These are phyloP conservation scores for Peterozyma xylosa DNA, from an alignment of 805 yeast genomes.

Conservation along the genomic window DNA sequence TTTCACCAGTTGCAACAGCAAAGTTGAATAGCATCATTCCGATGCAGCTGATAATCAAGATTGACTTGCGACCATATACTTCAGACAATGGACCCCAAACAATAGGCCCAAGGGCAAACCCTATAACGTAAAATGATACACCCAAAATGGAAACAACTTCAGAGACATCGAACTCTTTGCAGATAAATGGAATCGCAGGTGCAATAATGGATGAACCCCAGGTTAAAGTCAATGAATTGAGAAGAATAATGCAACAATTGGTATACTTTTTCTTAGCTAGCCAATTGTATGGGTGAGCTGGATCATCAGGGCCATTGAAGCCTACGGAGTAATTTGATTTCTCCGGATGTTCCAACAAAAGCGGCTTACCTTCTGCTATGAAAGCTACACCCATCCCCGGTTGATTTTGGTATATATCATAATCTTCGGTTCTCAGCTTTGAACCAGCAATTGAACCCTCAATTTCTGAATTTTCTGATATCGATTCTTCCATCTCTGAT, in stretches of 20 bases:
- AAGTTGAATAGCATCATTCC: conserved; percentile 55
- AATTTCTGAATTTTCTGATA: too few relatives aligned
- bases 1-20: conserved; percentile 73
- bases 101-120: conserved; percentile 90
- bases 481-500: too few relatives aligned
- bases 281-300: conserved; percentile 79
- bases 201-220: conserved; percentile 86
- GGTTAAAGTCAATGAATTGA: conserved; percentile 41
- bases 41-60: conserved; percentile 48
- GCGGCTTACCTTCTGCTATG: not conserved
- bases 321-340: conserved; percentile 46
- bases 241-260: conserved; percentile 38
- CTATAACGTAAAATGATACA: conserved; percentile 78
- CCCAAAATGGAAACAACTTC: conserved; percentile 66
- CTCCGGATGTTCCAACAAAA: too few relatives aligned
- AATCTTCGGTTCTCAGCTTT: too few relatives aligned
- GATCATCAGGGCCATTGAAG: conserved; percentile 75
- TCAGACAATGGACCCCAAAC: conserved; percentile 89
- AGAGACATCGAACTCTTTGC: conserved; percentile 51
- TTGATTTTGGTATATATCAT: too few relatives aligned
- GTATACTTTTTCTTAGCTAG: conserved; percentile 34
- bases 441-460: too few relatives aligned
- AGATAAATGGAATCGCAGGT: conserved; percentile 43
- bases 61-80: conserved; percentile 60
- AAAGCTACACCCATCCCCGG: too few relatives aligned